Evolutionary conservation across 2,329 filamentous ascomycete species (phyloP).

Genomic region (Aspergillus aculeatus): DNA sequence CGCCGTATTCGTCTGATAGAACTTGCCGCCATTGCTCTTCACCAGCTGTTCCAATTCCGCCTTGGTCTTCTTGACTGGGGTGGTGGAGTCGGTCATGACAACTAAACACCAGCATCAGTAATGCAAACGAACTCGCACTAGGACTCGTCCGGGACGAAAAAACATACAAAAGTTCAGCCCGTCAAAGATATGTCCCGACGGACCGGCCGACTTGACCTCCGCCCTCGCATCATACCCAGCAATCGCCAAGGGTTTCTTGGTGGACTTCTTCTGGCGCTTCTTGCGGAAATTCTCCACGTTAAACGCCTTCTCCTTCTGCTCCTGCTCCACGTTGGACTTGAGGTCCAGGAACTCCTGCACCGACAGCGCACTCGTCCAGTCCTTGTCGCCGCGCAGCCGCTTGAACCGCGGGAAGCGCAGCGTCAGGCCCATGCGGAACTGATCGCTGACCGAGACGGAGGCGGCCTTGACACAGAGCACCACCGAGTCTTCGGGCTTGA

Average conservation of each 20-base stretch:
- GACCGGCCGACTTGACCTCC: slow-evolving; percentile 55
- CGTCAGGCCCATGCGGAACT: slow-evolving; percentile 74
- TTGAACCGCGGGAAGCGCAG: slow-evolving; percentile 91
- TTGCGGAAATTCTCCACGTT: slow-evolving; percentile 68
- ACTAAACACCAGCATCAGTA: slow-evolving; percentile 33
- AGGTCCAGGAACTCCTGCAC: slow-evolving; percentile 74
- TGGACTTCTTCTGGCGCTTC: slow-evolving; percentile 57
- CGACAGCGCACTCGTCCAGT: slow-evolving; percentile 77
- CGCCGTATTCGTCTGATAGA: slow-evolving; percentile 71
- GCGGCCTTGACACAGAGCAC: slow-evolving; percentile 88
- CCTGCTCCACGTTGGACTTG: slow-evolving; percentile 66
- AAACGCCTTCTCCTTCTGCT: slow-evolving; percentile 70
- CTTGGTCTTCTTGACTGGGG: slow-evolving; percentile 72
- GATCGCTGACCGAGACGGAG: slow-evolving; percentile 69
- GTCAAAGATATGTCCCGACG: slow-evolving; percentile 66
- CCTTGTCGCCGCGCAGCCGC: slow-evolving; percentile 73
- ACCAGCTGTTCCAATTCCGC: slow-evolving; percentile 75
- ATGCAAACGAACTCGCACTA: background rate
- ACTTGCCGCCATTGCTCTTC: slow-evolving; percentile 76
- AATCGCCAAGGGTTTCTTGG: slow-evolving; percentile 69
- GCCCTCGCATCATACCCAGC: slow-evolving; percentile 63
- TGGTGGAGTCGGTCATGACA: slow-evolving; percentile 72
- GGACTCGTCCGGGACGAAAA: background rate
- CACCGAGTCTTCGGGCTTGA: slow-evolving; percentile 81
- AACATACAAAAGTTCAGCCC: slow-evolving; percentile 69